phyloP scores from a whole-genome alignment of 768 basidiomycete species.

The Tylopilus sp. region DNA sequence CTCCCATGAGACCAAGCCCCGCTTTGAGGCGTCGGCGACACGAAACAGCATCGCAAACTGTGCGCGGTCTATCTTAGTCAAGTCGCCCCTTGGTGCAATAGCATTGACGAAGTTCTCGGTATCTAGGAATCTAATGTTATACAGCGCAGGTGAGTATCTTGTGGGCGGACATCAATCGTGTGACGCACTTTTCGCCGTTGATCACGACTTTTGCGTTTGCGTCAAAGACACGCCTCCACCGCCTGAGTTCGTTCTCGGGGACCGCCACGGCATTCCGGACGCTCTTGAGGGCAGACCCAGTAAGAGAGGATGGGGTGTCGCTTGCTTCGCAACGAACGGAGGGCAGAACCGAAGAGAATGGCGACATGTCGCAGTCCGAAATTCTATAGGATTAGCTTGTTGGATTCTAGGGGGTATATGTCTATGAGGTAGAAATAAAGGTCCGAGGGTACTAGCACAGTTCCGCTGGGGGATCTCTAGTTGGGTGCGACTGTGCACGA shows the following conservation, averaged over 20 bases:
- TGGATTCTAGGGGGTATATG: constrained; percentile 33
- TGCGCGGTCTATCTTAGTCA: constrained; percentile 79
- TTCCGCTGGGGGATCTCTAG: constrained; percentile 10
- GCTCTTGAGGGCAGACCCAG: constrained; percentile 54
- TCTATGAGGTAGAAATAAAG: constrained; percentile 21
- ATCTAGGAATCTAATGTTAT: constrained; percentile 69
- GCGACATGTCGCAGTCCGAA: constrained; percentile 33
- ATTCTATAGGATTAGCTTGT: constrained; percentile 31
- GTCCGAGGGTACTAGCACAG: constrained; percentile 19
- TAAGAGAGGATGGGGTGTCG: constrained; percentile 37
- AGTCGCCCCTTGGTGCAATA: constrained; percentile 84
- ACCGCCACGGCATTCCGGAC: constrained; percentile 67
- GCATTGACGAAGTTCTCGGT: constrained; percentile 90
- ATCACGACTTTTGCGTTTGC: constrained; percentile 67
- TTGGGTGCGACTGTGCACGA: neutral
- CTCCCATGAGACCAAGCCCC: constrained; percentile 85
- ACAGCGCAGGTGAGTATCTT: constrained; percentile 9
- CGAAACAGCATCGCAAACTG: constrained; percentile 90
- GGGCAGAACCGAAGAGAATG: constrained; percentile 42
- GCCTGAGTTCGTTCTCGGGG: constrained; percentile 80
- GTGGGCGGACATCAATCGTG: constrained; percentile 15
- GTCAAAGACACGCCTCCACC: constrained; percentile 90
- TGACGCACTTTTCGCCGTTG: constrained; percentile 77
- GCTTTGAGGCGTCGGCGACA: constrained; percentile 76
- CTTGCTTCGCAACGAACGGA: constrained; percentile 54